Conservation (phyloP, 768 basidiomycete genomes). For the Lactifluus piperatus region DNA sequence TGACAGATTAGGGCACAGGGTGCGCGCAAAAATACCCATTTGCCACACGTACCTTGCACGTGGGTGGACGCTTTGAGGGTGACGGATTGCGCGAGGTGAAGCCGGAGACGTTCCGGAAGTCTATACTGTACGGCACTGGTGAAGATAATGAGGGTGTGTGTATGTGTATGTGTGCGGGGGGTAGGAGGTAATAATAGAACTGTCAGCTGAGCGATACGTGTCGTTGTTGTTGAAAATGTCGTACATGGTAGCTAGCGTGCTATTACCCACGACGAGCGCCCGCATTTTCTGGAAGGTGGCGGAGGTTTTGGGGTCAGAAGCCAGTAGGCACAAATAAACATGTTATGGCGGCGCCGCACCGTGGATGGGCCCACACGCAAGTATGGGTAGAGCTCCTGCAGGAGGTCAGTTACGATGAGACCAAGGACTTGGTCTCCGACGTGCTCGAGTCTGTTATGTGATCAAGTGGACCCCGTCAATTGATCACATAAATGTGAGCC, state of each 20-base stretch:
- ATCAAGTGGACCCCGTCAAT: not conserved
- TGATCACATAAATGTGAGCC: not conserved
- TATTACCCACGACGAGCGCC: constrained; percentile 64
- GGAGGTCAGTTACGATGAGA: constrained; percentile 53
- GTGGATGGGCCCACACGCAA: constrained; percentile 73
- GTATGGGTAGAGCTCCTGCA: constrained; percentile 56
- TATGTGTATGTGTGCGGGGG: too few species aligned
- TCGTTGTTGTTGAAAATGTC: not conserved
- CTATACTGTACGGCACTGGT: constrained; percentile 54
- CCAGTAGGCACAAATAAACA: not conserved
- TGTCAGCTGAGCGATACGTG: not conserved
- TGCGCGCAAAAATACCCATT: not conserved
- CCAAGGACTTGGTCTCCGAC: constrained; percentile 69
- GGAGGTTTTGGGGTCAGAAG: not conserved
- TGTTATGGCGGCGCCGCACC: constrained; percentile 29
- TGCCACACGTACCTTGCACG: constrained; percentile 52
- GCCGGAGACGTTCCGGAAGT: constrained; percentile 49
- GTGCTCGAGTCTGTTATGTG: constrained; percentile 52
- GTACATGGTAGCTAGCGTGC: constrained; percentile 63
- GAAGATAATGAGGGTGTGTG: too few species aligned
- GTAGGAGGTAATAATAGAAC: not conserved
- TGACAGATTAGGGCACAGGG: constrained; percentile 6
- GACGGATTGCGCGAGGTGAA: constrained; percentile 67
- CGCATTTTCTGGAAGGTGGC: constrained; percentile 73
- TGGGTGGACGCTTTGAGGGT: constrained; percentile 58